These are phyloP conservation scores for Lanzia echinophila DNA, from an alignment of 2,329 filamentous ascomycete species.

Conservation along the genomic window DNA sequence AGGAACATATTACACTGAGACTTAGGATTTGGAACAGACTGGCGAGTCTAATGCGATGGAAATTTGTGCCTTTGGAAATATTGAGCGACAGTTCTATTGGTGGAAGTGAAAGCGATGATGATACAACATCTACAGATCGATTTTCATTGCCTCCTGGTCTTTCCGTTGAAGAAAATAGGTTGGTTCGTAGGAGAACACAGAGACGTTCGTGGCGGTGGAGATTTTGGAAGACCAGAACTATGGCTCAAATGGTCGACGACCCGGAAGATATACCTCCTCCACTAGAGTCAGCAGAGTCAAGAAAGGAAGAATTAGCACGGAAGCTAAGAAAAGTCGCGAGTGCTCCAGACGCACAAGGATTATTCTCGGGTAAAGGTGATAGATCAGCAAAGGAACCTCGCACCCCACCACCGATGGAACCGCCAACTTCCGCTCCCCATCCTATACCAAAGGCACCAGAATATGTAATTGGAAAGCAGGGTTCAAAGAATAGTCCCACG, in stretches of 20 bases:
- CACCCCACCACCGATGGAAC: too few relatives aligned
- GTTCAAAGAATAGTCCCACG: too few relatives aligned
- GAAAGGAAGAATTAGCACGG: constrained; percentile 88
- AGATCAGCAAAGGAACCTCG: constrained; percentile 75
- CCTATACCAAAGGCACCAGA: too few relatives aligned
- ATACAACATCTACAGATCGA: neutral
- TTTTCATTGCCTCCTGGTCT: neutral
- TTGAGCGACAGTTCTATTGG: neutral
- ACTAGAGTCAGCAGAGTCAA: constrained; percentile 55
- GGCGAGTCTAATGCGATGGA: neutral
- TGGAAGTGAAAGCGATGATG: neutral
- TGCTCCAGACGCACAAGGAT: constrained; percentile 90
- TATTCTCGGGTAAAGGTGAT: constrained; percentile 60
- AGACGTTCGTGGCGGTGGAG: too few relatives aligned
- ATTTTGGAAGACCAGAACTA: too few relatives aligned
- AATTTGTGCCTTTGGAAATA: too few relatives aligned
- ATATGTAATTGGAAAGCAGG: too few relatives aligned
- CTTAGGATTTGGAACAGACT: neutral
- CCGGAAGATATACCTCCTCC: too few relatives aligned
- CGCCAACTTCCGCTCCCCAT: too few relatives aligned
- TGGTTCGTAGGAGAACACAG: neutral
- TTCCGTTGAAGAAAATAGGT: neutral
- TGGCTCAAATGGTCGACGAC: too few relatives aligned
- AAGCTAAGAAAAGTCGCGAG: constrained; percentile 92
- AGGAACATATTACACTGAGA: neutral